These are phyloP conservation scores for Agaricus sinodeliciosus DNA, from an alignment of 768 basidiomycete species.

Conservation along the genomic window DNA sequence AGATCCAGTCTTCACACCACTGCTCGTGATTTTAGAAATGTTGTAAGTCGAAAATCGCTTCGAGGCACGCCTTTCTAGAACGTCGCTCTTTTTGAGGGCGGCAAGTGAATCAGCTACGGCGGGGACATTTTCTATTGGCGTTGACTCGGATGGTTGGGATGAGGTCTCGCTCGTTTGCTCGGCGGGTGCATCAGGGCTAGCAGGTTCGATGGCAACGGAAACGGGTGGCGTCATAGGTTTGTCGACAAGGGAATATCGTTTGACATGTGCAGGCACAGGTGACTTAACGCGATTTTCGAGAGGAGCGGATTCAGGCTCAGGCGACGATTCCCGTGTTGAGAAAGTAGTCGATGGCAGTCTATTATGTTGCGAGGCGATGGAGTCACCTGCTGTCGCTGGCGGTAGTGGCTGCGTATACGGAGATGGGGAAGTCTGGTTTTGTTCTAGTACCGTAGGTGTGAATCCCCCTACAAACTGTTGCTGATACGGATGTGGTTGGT, in stretches of 20 bases:
- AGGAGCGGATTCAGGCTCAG: neutral
- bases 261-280: slow-evolving; percentile 60
- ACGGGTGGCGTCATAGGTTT: slow-evolving; percentile 44
- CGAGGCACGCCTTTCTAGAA: slow-evolving; percentile 84
- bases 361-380: slow-evolving; percentile 5
- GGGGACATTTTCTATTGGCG: slow-evolving; percentile 16
- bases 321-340: slow-evolving; percentile 6
- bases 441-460: slow-evolving; percentile 24
- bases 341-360: slow-evolving; percentile 6
- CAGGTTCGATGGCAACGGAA: slow-evolving; percentile 45
- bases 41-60: slow-evolving; percentile 96
- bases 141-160: slow-evolving; percentile 27
- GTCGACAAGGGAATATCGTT: slow-evolving; percentile 76
- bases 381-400: slow-evolving; percentile 15
- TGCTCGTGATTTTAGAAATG: slow-evolving; percentile 86
- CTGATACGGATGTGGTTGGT: slow-evolving; percentile 17
- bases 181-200: slow-evolving; percentile 33
- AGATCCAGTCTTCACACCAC: slow-evolving; percentile 41
- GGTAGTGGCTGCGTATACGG: slow-evolving; percentile 13
- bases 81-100: slow-evolving; percentile 81
- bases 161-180: slow-evolving; percentile 21
- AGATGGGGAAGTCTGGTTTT: slow-evolving; percentile 12
- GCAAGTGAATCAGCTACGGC: slow-evolving; percentile 78
- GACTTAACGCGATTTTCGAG: neutral
- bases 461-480: slow-evolving; percentile 47